Evolutionary conservation across 1,284 basidiomycete genomes (phyloP), one percentile per base, ranked within the genome.

Genomic region (Heterobasidion occidentale): DNA sequence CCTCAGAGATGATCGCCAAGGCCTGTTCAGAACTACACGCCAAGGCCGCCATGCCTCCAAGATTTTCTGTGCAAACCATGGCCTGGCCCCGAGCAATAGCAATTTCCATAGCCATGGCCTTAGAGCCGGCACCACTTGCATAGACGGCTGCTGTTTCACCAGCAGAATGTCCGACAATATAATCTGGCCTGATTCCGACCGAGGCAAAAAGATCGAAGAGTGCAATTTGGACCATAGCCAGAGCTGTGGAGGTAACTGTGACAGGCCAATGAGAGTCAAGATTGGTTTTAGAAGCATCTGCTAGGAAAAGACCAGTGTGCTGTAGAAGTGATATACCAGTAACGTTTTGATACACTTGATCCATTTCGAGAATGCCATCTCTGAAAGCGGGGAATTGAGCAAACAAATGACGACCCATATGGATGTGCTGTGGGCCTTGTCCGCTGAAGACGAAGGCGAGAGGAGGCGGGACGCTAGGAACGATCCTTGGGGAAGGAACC

Each of bases 181-280:
- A 62, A 48, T 74, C 67, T 0, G 77, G 74, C 6, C 57, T 56
- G 20, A 77, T 54, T 8, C 73, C 72, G 9, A 75, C 50, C 33
- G 62, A 62, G 6, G 57, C 54, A 0, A 78, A 62, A 1, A 73
- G 63, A 51, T 79, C 77, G 54, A 72, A 68, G 2, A 77, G 59
- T 0, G 76, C 77, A 5, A 78, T 71, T 59, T 79, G 77, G 55
- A 76, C 53, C 52, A 78, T 74, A 1, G 72, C 63, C 9, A 78
- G 56, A 0, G 74, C 65, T 3, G 74, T 71, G 3, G 74, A 62
- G 3, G 65, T 75, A 9, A 75, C 56, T 1, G 56, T 54, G 35
- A 69, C 66, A 3, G 71, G 72, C 58, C 70, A 69, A 3, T 69
- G 65, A 8, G 69, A 67, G 62, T 67, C 69, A 14, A 69, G 61